A percentile compares a stretch with the other conserved stretches of the same genome.
Evolutionary conservation across 2,329 filamentous ascomycete genomes (phyloP).

Genomic region (Truncatella angustata): DNA sequence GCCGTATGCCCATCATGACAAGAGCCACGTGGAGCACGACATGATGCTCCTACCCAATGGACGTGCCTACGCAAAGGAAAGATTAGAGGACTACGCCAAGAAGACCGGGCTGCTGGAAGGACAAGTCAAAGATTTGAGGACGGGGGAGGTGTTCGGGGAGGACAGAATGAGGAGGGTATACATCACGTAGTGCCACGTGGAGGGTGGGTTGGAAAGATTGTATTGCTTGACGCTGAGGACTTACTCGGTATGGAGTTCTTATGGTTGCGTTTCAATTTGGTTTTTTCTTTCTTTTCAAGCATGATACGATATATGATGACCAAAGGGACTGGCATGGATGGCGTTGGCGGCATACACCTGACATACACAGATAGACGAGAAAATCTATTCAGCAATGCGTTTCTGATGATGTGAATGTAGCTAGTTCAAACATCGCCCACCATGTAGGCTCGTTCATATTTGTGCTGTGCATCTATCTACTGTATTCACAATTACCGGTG

Average conservation of each 20-base stretch:
- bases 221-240: not conserved
- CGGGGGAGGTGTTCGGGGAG: slow-evolving; percentile 63
- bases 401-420: no score
- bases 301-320: no score
- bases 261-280: not conserved
- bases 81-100: slow-evolving; percentile 72
- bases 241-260: not conserved
- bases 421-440: no score
- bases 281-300: no score
- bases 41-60: slow-evolving; percentile 84
- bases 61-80: slow-evolving; percentile 75
- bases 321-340: not conserved
- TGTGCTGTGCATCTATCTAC: no score
- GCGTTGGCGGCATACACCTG: not conserved
- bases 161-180: slow-evolving; percentile 80
- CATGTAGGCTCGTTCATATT: no score
- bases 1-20: slow-evolving; percentile 92
- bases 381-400: no score
- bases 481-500: no score
- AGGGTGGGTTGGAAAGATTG: no score
- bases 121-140: slow-evolving; percentile 75
- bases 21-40: slow-evolving; percentile 88
- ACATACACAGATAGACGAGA: no score
- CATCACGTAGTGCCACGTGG: slow-evolving; percentile 74
- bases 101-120: slow-evolving; percentile 70